Conservation (phyloP, 495 filamentous ascomycete species). For the Antarctomyces pellizariae region DNA sequence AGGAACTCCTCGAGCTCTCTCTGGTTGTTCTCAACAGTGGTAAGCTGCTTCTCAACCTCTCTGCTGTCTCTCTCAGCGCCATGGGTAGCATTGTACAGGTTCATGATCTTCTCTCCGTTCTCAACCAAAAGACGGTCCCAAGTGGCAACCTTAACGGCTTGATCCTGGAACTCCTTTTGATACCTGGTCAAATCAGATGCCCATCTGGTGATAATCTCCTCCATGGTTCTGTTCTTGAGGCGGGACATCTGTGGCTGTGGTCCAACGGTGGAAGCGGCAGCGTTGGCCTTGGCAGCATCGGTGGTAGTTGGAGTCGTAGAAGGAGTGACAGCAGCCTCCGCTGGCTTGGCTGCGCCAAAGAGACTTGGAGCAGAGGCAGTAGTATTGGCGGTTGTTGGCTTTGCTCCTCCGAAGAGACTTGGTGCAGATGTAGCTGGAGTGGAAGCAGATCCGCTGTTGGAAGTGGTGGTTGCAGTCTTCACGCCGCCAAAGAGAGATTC, state of each 20-base stretch:
- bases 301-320: conserved; percentile 7
- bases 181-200: conserved; percentile 85
- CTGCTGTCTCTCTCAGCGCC: conserved; percentile 77
- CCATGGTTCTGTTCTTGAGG: conserved; percentile 96
- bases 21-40: conserved; percentile 74
- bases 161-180: conserved; percentile 79
- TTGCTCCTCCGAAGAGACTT: conserved; percentile 9
- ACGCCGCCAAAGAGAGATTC: conserved; percentile 14
- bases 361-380: conserved; percentile 10
- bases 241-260: conserved; percentile 65
- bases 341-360: conserved; percentile 7
- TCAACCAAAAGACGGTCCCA: conserved; percentile 87
- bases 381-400: conserved; percentile 5
- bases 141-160: conserved; percentile 61
- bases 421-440: conserved; percentile 4
- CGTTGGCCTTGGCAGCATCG: conserved; percentile 4
- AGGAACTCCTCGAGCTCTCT: conserved; percentile 66
- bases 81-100: conserved; percentile 64
- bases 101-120: conserved; percentile 78
- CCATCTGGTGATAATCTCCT: conserved; percentile 98
- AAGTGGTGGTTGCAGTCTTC: conserved; percentile 4
- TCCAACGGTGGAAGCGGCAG: conserved; percentile 42
- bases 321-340: conserved; percentile 3
- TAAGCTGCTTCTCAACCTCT: conserved; percentile 77
- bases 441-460: conserved; percentile 1